These are phyloP conservation scores for Willaertia magna DNA, from an alignment of 208 protist species.

Conservation along the genomic window DNA sequence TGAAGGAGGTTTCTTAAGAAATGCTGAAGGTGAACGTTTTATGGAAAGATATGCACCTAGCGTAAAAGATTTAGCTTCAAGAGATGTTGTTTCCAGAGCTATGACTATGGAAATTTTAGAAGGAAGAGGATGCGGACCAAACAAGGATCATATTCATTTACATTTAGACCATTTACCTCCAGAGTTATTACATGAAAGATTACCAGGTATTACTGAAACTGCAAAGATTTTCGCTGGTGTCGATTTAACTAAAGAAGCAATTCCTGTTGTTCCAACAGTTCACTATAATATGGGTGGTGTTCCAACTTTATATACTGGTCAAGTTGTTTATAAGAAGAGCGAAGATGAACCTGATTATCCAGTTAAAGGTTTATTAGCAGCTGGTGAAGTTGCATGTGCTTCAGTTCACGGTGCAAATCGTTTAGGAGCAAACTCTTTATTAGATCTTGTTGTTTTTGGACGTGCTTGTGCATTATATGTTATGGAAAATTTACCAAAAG, in stretches of 20 bases:
- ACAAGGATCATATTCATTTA: constrained; percentile 93
- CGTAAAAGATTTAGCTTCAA: constrained; percentile 95
- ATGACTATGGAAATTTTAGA: constrained; percentile 95
- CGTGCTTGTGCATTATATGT: constrained; percentile 84
- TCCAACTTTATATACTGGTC: constrained; percentile 71
- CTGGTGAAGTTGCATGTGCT: constrained; percentile 91
- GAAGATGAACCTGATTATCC: constrained; percentile 74
- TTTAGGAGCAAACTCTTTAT: constrained; percentile 95
- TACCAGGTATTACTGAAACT: constrained; percentile 96
- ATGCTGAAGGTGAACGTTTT: constrained; percentile 93
- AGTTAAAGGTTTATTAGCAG: constrained; percentile 88
- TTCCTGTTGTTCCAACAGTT: constrained; percentile 96
- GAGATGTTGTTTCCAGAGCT: constrained; percentile 96
- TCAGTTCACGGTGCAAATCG: constrained; percentile 97
- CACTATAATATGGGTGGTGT: constrained; percentile 97
- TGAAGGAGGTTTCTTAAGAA: constrained; percentile 91
- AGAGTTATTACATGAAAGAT: constrained; percentile 82
- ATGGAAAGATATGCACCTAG: constrained; percentile 96
- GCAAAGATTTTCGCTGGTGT: constrained; percentile 96
- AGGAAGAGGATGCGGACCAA: constrained; percentile 69
- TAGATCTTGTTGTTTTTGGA: constrained; percentile 99
- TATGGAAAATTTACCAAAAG: constrained; percentile 75
- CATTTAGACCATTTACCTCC: constrained; percentile 91
- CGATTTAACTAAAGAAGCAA: constrained; percentile 97
- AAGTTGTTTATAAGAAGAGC: constrained; percentile 66